Evolutionary conservation across 441 rosid species (phyloP).

Genomic region (Populus tomentosa): DNA sequence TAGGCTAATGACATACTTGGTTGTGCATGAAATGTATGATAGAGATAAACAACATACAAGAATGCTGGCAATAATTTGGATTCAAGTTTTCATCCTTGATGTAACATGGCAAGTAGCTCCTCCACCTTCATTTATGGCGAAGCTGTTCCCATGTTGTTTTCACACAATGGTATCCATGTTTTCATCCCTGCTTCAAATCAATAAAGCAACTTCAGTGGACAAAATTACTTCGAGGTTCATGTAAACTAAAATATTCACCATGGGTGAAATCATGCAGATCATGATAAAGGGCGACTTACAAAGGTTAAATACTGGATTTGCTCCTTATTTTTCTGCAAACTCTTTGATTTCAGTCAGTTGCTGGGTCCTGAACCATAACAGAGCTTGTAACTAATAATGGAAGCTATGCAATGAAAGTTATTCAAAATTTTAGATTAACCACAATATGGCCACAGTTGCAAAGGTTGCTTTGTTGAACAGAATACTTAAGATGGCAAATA

Average conservation of each 20-base stretch:
- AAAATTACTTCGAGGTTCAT: too few relatives aligned
- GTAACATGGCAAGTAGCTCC: background rate
- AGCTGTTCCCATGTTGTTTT: too few relatives aligned
- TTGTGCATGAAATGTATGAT: background rate
- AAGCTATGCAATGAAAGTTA: background rate
- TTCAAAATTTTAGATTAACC: background rate
- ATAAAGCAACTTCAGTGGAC: too few relatives aligned
- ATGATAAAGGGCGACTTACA: background rate
- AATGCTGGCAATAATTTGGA: background rate
- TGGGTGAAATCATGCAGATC: background rate
- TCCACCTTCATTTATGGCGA: too few relatives aligned
- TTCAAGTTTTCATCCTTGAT: too few relatives aligned
- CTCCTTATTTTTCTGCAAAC: constrained; percentile 35
- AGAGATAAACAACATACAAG: background rate
- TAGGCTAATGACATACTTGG: background rate
- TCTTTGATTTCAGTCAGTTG: constrained; percentile 46
- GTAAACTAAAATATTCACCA: background rate
- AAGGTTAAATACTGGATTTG: background rate
- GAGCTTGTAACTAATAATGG: background rate
- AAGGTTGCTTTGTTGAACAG: background rate
- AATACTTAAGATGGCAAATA: background rate
- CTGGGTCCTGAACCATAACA: constrained; percentile 44
- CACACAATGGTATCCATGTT: too few relatives aligned
- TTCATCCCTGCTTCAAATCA: too few relatives aligned
- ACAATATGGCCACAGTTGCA: background rate